Conservation (phyloP, 2,329 filamentous ascomycete genomes). For the Trichoderma guizhouense region DNA sequence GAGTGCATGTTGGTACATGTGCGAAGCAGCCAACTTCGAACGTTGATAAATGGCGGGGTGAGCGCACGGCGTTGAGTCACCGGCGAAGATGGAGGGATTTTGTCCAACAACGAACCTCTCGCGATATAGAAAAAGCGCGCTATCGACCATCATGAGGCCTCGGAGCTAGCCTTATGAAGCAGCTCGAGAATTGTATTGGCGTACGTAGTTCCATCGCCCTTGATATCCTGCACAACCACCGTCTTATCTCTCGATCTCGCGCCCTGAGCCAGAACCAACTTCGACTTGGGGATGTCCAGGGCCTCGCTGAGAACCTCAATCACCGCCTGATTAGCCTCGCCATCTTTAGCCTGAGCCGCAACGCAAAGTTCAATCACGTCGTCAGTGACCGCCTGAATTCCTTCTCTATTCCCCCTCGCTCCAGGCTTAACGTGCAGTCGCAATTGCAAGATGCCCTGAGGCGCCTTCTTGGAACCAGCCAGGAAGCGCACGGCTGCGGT, state of each 20-base stretch:
- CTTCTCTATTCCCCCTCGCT: constrained; percentile 58
- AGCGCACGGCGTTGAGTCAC: constrained; percentile 12
- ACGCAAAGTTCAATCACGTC: constrained; percentile 63
- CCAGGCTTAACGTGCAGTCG: constrained; percentile 67
- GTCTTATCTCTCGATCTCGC: constrained; percentile 64
- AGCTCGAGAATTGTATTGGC: constrained; percentile 28
- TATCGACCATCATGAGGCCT: background rate
- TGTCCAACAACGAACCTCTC: background rate
- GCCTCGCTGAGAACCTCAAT: constrained; percentile 58
- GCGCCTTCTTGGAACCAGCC: constrained; percentile 45
- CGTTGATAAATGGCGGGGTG: background rate
- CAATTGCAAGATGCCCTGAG: constrained; percentile 51
- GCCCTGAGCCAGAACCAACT: constrained; percentile 60
- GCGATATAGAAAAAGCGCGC: background rate
- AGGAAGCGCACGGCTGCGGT: constrained; percentile 45
- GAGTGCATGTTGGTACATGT: background rate
- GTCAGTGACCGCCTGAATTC: constrained; percentile 54
- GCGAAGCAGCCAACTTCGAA: background rate
- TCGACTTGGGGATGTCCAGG: constrained; percentile 60
- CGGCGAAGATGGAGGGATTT: background rate
- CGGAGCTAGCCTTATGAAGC: constrained; percentile 27
- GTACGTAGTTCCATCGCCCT: constrained; percentile 31
- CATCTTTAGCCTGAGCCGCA: constrained; percentile 61
- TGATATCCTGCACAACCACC: constrained; percentile 40
- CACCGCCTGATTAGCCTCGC: constrained; percentile 67